phyloP scores from a whole-genome alignment of 116 monocot species.

The Dioscorea cayenensis region DNA sequence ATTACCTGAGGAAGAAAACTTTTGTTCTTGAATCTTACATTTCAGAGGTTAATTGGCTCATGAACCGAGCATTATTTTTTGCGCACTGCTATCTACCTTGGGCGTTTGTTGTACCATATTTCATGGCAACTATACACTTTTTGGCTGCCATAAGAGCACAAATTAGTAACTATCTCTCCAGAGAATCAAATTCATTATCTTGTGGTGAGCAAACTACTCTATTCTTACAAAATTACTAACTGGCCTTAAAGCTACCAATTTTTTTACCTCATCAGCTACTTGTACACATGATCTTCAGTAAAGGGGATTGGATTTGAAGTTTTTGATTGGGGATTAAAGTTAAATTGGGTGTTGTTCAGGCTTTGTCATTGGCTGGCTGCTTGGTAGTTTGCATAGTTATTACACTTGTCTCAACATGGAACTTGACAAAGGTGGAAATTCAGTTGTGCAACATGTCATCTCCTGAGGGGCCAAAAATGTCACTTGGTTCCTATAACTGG shows the following conservation, averaged over 20 bases:
- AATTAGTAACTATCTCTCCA: conserved; percentile 32
- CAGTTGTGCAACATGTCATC: too few species aligned
- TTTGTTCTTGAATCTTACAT: conserved; percentile 97
- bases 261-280: too few species aligned
- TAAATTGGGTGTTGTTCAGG: conserved; percentile 28
- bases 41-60: conserved; percentile 81
- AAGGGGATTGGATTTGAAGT: background rate
- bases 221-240: background rate
- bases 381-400: too few species aligned
- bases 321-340: background rate
- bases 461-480: too few species aligned
- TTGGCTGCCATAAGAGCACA: conserved; percentile 59
- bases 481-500: too few species aligned
- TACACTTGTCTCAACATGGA: too few species aligned
- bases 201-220: conserved; percentile 36
- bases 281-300: too few species aligned
- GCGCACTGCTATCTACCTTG: conserved; percentile 87
- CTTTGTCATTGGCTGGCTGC: conserved; percentile 35
- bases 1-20: conserved; percentile 97
- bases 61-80: conserved; percentile 94
- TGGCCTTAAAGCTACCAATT: background rate
- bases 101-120: conserved; percentile 82
- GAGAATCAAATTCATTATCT: conserved; percentile 32
- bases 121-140: conserved; percentile 79
- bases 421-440: too few species aligned